Evolutionary conservation across 139 green algal species (phyloP).

Genomic region (Astrephomene gubernaculifera): DNA sequence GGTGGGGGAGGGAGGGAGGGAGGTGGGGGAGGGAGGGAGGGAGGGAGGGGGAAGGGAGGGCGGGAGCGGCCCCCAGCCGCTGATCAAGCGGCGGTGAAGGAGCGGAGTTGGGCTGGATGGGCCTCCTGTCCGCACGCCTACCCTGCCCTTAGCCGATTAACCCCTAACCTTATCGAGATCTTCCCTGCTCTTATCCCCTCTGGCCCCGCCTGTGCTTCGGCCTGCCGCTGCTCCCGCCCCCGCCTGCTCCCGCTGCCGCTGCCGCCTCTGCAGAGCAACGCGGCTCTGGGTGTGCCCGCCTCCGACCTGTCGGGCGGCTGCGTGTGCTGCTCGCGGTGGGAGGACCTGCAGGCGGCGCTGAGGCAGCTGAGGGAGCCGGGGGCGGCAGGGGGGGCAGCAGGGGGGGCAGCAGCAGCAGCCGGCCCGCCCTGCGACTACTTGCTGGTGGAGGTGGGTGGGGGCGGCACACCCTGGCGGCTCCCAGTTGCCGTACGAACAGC

Average conservation of each 20-base stretch:
- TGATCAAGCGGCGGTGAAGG: background rate
- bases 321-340: constrained; percentile 57
- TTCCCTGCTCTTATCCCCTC: background rate
- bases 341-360: constrained; percentile 52
- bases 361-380: background rate
- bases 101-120: background rate
- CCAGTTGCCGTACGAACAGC: background rate
- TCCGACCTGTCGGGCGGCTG: constrained; percentile 62
- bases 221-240: background rate
- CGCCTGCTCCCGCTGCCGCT: background rate
- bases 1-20: too few relatives aligned
- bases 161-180: too few relatives aligned
- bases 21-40: too few relatives aligned
- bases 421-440: constrained; percentile 35
- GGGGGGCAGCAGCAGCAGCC: background rate
- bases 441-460: constrained; percentile 24
- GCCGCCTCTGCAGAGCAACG: constrained; percentile 49
- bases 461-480: background rate
- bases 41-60: too few relatives aligned
- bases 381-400: background rate
- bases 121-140: too few relatives aligned
- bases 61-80: background rate
- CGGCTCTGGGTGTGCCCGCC: constrained; percentile 51
- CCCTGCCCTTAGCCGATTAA: background rate
- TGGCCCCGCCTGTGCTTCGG: background rate